phyloP scores from a whole-genome alignment of 208 protist species.

The Acanthamoeba polyphaga region DNA sequence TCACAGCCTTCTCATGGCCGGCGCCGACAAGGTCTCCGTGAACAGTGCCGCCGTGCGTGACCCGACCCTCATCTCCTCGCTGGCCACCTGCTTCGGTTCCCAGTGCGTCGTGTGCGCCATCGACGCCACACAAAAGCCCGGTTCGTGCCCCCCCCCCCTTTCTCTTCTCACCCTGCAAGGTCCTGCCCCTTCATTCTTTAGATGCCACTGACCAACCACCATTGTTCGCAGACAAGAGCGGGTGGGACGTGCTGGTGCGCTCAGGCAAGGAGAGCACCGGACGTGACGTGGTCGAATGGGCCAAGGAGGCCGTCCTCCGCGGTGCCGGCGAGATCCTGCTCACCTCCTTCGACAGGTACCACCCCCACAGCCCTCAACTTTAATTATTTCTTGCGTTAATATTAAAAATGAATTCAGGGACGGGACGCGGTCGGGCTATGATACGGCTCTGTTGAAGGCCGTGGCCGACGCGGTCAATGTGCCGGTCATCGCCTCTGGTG shows the following conservation, averaged over 20 bases:
- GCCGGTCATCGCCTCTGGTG: slow-evolving; percentile 78
- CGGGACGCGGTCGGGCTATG: slow-evolving; percentile 76
- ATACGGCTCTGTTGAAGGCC: slow-evolving; percentile 75
- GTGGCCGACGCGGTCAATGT: slow-evolving; percentile 76
- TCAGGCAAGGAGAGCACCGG: slow-evolving; percentile 78
- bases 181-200: too few relatives aligned
- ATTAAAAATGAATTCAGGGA: neutral
- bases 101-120: slow-evolving; percentile 79
- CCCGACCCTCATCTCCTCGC: slow-evolving; percentile 65
- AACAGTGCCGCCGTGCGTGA: slow-evolving; percentile 77
- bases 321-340: slow-evolving; percentile 82
- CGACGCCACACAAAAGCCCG: slow-evolving; percentile 66
- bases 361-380: neutral
- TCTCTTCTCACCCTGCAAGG: too few relatives aligned
- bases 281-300: slow-evolving; percentile 77
- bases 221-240: slow-evolving; percentile 28
- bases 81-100: slow-evolving; percentile 72
- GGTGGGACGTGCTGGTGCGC: slow-evolving; percentile 76
- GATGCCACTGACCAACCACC: neutral
- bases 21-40: slow-evolving; percentile 78
- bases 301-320: slow-evolving; percentile 65
- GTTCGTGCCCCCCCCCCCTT: neutral
- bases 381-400: neutral
- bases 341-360: slow-evolving; percentile 74
- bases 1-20: slow-evolving; percentile 63